phyloP scores from a whole-genome alignment of 495 filamentous ascomycete species.

The Penicillium atrosanguineum region DNA sequence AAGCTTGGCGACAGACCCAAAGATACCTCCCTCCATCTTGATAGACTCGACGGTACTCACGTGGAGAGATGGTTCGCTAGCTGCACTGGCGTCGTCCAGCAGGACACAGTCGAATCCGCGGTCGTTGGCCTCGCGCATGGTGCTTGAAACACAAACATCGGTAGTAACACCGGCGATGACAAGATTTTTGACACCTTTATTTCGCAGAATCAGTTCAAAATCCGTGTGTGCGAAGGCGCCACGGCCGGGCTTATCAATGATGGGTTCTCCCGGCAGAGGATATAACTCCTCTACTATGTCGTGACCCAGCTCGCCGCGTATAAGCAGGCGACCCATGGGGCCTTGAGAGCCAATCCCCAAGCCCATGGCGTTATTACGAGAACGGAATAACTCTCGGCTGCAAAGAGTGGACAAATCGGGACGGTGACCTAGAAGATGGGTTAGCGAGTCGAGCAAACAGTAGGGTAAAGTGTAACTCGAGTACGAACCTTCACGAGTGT shows the following conservation, averaged over 20 bases:
- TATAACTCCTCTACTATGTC: conserved; percentile 59
- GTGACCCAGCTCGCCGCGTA: conserved; percentile 64
- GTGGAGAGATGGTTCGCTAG: conserved; percentile 49
- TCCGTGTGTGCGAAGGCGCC: conserved; percentile 68
- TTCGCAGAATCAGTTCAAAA: conserved; percentile 57
- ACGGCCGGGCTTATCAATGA: conserved; percentile 67
- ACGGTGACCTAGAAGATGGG: conserved; percentile 51
- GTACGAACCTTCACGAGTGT: conserved; percentile 57
- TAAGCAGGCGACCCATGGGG: conserved; percentile 60
- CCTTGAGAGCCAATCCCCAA: conserved; percentile 60
- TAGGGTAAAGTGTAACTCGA: not conserved
- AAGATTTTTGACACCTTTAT: conserved; percentile 64
- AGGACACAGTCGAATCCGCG: conserved; percentile 70
- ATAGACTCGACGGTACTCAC: conserved; percentile 50
- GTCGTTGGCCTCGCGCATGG: conserved; percentile 69
- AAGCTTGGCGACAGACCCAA: conserved; percentile 49
- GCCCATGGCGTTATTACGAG: conserved; percentile 51
- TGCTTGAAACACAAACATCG: conserved; percentile 68
- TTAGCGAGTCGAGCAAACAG: conserved; percentile 11
- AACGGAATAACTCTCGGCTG: conserved; percentile 53
- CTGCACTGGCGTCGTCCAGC: conserved; percentile 52
- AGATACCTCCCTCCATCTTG: conserved; percentile 59
- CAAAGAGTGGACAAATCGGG: conserved; percentile 59
- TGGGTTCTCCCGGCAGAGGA: conserved; percentile 53
- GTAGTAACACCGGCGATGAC: conserved; percentile 66